Evolutionary conservation across 768 basidiomycete genomes (phyloP).

Genomic region (Strobilomyces dryophilus): DNA sequence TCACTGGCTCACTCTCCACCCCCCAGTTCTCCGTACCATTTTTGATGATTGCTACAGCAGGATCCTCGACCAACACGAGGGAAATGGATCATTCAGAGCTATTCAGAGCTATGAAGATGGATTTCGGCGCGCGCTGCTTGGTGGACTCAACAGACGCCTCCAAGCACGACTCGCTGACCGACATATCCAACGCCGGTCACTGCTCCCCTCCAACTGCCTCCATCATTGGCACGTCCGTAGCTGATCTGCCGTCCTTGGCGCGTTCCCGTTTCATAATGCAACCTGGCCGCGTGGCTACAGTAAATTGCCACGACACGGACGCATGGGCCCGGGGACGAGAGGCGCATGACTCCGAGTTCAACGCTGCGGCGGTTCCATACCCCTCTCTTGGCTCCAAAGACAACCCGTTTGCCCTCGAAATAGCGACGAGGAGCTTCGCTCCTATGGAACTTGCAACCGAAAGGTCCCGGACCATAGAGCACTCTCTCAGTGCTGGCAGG

Average conservation of each 20-base stretch:
- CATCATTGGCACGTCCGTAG: background rate
- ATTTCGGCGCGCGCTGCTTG: slow-evolving; percentile 7
- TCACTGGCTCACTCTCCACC: background rate
- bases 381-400: slow-evolving; percentile 10
- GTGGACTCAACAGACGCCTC: slow-evolving; percentile 9
- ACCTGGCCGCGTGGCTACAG: slow-evolving; percentile 16
- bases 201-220: background rate
- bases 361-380: slow-evolving; percentile 8
- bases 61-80: slow-evolving; percentile 1
- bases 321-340: slow-evolving; percentile 17
- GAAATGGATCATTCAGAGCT: background rate
- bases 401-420: background rate
- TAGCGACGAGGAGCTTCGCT: background rate
- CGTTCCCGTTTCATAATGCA: slow-evolving; percentile 9
- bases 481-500: background rate
- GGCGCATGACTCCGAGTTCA: slow-evolving; percentile 7
- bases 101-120: background rate
- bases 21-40: background rate
- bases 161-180: slow-evolving; percentile 1
- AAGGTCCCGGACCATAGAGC: background rate
- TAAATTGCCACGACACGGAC: slow-evolving; percentile 24
- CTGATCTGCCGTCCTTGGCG: slow-evolving; percentile 7
- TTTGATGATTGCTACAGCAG: slow-evolving; percentile 6
- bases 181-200: slow-evolving; percentile 7
- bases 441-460: slow-evolving; percentile 6